Percentiles rank a stretch among this genome's conserved stretches.
Evolutionary conservation across 768 basidiomycete species (phyloP).

Genomic region (Naematelia encephala): DNA sequence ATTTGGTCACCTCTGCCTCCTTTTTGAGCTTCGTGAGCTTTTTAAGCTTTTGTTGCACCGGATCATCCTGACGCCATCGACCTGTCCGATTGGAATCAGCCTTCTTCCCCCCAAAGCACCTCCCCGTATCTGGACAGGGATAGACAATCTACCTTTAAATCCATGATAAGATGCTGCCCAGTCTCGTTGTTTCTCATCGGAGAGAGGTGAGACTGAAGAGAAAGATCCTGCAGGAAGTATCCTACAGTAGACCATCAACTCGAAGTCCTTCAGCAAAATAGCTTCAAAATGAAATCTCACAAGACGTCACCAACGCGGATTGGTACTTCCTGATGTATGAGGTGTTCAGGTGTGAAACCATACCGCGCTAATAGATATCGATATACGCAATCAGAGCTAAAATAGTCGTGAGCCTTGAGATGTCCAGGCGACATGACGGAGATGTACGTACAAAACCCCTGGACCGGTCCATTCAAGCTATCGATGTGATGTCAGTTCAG

Average conservation of each 20-base stretch:
- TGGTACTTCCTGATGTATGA: constrained; percentile 32
- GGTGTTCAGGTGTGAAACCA: constrained; percentile 31
- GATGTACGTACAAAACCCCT: constrained; percentile 26
- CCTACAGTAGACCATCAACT: constrained; percentile 8
- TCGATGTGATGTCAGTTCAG: background rate
- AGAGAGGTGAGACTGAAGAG: constrained; percentile 32
- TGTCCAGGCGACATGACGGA: background rate
- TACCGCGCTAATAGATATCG: constrained; percentile 39
- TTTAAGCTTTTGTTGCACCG: constrained; percentile 30
- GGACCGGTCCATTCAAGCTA: constrained; percentile 40
- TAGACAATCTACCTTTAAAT: constrained; percentile 21
- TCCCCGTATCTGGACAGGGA: too few species aligned
- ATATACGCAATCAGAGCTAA: constrained; percentile 34
- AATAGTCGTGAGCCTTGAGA: background rate
- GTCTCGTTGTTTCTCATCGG: constrained; percentile 29
- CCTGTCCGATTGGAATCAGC: constrained; percentile 10
- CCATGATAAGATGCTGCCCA: constrained; percentile 41
- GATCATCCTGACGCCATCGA: constrained; percentile 36
- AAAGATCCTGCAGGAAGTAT: constrained; percentile 40
- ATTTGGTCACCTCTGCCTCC: constrained; percentile 20
- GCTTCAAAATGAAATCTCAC: constrained; percentile 11
- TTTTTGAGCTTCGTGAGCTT: constrained; percentile 30
- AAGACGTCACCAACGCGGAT: constrained; percentile 35
- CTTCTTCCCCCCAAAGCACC: too few species aligned
- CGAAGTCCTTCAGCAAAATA: background rate